phyloP scores from a whole-genome alignment of 495 filamentous ascomycete genomes.

The Annulohypoxylon stygium region DNA sequence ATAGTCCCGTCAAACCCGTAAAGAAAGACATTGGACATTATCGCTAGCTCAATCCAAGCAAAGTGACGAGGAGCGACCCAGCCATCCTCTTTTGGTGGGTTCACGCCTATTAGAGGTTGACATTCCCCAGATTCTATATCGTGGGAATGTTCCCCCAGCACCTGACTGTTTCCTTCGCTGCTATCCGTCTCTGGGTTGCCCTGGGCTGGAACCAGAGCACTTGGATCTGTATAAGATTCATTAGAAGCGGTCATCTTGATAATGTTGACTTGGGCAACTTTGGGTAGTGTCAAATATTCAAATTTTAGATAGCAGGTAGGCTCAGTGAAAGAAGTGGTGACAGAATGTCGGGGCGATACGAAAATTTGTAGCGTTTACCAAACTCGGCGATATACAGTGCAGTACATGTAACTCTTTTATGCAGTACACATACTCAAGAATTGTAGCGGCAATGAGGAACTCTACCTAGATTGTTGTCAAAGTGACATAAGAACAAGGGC shows the following conservation, averaged over 20 bases:
- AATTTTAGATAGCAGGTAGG: no score
- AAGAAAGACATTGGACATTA: slow-evolving; percentile 76
- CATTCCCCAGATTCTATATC: slow-evolving; percentile 47
- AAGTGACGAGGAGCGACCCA: slow-evolving; percentile 58
- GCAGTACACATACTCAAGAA: neutral
- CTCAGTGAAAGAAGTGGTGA: neutral
- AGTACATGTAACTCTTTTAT: neutral
- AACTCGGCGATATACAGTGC: neutral
- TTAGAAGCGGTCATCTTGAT: slow-evolving; percentile 5
- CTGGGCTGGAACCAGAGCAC: neutral
- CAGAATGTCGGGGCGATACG: neutral
- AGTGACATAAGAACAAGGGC: neutral
- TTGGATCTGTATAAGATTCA: neutral
- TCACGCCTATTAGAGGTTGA: slow-evolving; percentile 57
- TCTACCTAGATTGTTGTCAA: neutral
- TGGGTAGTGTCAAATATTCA: neutral
- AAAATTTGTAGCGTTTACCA: neutral
- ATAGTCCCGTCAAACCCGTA: slow-evolving; percentile 76
- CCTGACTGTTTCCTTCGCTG: neutral
- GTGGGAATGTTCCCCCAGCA: slow-evolving; percentile 33
- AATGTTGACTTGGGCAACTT: neutral
- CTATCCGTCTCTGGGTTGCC: neutral
- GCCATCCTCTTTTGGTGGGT: slow-evolving; percentile 44
- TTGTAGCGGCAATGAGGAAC: neutral
- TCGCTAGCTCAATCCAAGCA: slow-evolving; percentile 64